Base-by-base conservation (phyloP, 2,329 filamentous ascomycete genomes). In the Fusarium xylarioides region DNA sequence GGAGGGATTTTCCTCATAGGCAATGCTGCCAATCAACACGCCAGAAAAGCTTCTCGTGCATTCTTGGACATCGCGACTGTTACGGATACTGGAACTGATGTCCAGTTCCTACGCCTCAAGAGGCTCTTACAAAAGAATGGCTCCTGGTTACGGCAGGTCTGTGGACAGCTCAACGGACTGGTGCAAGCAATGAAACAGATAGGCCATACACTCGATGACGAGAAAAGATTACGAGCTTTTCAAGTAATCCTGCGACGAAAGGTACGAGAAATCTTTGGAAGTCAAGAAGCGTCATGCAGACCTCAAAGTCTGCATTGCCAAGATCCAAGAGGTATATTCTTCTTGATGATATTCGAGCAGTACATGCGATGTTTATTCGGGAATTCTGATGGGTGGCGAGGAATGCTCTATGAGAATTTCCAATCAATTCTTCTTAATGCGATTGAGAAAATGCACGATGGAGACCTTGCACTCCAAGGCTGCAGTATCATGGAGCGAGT, bases 291-390 rank as follows among this genome's bases (percentile, higher is more conserved):
- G 21, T 1, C 38, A n/a, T 42, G 5, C 38, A 42, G 8, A 10
- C 38, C 38, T 42, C 21, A 42, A 3, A 42, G 21, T 42, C 38
- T 42, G 3, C 38, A 42, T 15, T 42, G 38, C 21, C 38, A 42
- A 42, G 38, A 42, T 42, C 38, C 38, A 42, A n/a, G 2, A 6
- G 21, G 38, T n/a, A 42, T n/a, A n/a, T 42, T 2, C 21, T 42
- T 42, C 21, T 10, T 42, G 21, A 5, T n/a, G 1, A 10, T 42
- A 3, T 42, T n/a, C 38, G 5, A n/a, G 38, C 1, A 15, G 2
- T 11, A 15, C 0, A 7, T 15, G 4, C 38, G 9, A 15, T 0
- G 2, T 42, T 42, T n/a, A 11, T 42, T 15, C n/a, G 21, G 12
- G 12, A 15, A n/a, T n/a, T 4, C 21, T 42, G 0, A 6, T 1